phyloP scores from a whole-genome alignment of 2,329 filamentous ascomycete genomes.

The Scopulariopsis brevicaulis region DNA sequence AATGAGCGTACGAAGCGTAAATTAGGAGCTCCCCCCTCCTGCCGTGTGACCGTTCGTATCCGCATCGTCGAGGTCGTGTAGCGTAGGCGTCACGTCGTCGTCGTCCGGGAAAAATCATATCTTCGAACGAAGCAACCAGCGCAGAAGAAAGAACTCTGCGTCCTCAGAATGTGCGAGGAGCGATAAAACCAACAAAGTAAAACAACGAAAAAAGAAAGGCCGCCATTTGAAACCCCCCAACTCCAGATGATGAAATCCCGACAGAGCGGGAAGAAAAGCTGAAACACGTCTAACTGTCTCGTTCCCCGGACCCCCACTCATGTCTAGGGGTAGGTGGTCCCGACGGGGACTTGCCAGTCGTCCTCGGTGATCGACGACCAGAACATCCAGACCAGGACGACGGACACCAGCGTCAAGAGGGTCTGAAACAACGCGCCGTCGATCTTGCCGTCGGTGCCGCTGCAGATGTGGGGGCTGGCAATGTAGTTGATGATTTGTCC shows the following conservation, averaged over 20 bases:
- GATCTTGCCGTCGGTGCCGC: conserved; percentile 71
- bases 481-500: conserved; percentile 96
- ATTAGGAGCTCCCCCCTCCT: not conserved
- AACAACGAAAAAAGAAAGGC: conserved; percentile 9
- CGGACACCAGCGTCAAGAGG: conserved; percentile 76
- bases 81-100: conserved; percentile 1
- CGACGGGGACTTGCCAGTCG: conserved; percentile 67
- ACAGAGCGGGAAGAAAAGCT: conserved; percentile 4
- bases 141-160: conserved; percentile 7
- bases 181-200: conserved; percentile 7
- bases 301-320: not conserved
- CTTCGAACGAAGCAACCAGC: conserved; percentile 9
- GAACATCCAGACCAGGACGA: conserved; percentile 82
- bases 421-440: conserved; percentile 91
- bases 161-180: conserved; percentile 4
- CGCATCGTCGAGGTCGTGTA: not conserved
- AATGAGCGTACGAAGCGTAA: conserved; percentile 3
- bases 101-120: not conserved
- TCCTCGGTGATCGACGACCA: conserved; percentile 99
- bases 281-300: not conserved
- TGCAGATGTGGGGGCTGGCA: conserved; percentile 82
- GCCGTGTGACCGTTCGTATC: not conserved
- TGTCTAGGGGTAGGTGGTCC: conserved; percentile 23
- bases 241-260: conserved; percentile 3
- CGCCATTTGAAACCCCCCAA: conserved; percentile 13